phyloP scores from a whole-genome alignment of 140 eudicot genomes.

The Anethum foeniculum region DNA sequence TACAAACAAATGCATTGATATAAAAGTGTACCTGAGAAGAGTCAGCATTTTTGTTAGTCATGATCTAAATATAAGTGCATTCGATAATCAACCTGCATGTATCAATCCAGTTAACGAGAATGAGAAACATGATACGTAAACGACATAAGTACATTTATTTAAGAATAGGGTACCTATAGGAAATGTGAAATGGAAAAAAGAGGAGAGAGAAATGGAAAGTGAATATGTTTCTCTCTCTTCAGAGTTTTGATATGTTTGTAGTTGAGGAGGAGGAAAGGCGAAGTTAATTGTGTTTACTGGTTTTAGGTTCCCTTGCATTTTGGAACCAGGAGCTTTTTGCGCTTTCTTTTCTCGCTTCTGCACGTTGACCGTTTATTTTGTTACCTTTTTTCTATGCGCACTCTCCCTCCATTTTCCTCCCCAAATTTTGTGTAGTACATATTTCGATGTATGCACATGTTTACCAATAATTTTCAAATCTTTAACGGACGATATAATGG shows the following conservation, averaged over 20 bases:
- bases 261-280: neutral
- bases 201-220: slow-evolving; percentile 7
- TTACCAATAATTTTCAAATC: no score
- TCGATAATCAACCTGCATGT: slow-evolving; percentile 14
- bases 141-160: no score
- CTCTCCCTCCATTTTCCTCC: neutral
- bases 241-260: neutral
- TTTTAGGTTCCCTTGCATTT: neutral
- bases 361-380: slow-evolving; percentile 8
- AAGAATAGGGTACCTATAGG: neutral
- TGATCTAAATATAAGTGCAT: neutral
- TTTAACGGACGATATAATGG: no score
- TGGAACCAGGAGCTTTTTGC: slow-evolving; percentile 1
- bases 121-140: neutral
- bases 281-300: neutral
- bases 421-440: no score
- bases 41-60: slow-evolving; percentile 13
- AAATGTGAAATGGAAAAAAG: neutral
- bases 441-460: neutral
- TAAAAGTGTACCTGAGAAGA: slow-evolving; percentile 11
- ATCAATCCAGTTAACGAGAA: neutral
- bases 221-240: neutral
- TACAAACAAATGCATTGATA: neutral
- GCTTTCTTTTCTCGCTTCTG: neutral
- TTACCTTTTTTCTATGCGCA: neutral